phyloP scores from a whole-genome alignment of 2,329 filamentous ascomycete species.

The Chaetomiaceae sp. region DNA sequence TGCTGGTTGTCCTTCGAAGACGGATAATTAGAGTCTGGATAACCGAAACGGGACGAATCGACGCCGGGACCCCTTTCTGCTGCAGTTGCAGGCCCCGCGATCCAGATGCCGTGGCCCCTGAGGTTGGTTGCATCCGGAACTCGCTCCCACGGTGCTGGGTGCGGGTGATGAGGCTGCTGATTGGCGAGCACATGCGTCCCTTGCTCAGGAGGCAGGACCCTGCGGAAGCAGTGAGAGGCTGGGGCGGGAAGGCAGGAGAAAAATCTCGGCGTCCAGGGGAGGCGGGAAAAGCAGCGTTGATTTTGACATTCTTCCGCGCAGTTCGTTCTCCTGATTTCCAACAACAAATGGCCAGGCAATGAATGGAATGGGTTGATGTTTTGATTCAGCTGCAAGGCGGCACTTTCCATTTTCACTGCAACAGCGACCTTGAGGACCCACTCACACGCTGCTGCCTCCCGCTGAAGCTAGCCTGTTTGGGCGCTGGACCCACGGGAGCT shows the following conservation, averaged over 20 bases:
- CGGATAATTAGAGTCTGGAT: no score
- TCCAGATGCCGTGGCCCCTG: not conserved
- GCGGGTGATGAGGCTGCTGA: slow-evolving; percentile 18
- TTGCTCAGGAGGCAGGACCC: no score
- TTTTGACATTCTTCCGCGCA: no score
- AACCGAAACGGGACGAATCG: not conserved
- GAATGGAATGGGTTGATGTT: not conserved
- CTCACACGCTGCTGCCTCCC: slow-evolving; percentile 7
- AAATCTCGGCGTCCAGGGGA: not conserved
- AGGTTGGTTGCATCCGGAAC: slow-evolving; percentile 10
- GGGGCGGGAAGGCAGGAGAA: not conserved
- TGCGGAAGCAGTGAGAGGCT: slow-evolving; percentile 13
- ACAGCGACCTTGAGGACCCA: not conserved
- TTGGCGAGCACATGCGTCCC: slow-evolving; percentile 15
- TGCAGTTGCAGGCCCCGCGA: slow-evolving; percentile 7
- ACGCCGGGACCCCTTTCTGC: slow-evolving; percentile 2
- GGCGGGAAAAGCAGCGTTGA: not conserved
- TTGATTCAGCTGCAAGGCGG: no score
- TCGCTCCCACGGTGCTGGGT: slow-evolving; percentile 22
- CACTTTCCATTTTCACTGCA: not conserved
- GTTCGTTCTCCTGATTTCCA: no score
- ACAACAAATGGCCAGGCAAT: not conserved
- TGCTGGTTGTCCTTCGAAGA: no score
- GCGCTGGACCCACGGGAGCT: not conserved
- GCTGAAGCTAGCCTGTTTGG: slow-evolving; percentile 7